phyloP scores from a whole-genome alignment of 345 rosid species.

The Combretum micranthum region DNA sequence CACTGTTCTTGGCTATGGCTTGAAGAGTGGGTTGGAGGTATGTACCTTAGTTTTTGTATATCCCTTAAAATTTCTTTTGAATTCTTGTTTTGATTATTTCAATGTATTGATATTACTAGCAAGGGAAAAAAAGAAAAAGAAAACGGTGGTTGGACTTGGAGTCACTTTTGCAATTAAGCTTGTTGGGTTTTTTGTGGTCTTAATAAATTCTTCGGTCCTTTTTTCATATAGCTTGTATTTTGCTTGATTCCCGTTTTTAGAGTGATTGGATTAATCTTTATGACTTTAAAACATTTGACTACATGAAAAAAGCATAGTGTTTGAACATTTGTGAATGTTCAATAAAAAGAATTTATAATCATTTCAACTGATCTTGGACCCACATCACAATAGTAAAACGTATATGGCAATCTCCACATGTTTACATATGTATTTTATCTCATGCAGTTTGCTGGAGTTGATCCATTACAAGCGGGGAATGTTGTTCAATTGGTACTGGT shows the following conservation, averaged over 20 bases:
- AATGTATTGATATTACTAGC: neutral
- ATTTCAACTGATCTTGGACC: neutral
- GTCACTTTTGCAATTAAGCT: too few relatives aligned
- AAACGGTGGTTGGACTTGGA: too few relatives aligned
- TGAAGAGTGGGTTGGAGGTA: slow-evolving; percentile 96
- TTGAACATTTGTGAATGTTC: too few relatives aligned
- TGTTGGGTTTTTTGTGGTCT: too few relatives aligned
- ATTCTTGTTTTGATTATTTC: neutral
- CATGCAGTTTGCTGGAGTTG: slow-evolving; percentile 71
- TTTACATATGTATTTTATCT: neutral
- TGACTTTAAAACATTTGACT: neutral
- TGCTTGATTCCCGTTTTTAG: neutral
- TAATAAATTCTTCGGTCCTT: neutral
- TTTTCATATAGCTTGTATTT: too few relatives aligned
- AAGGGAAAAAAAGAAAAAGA: too few relatives aligned
- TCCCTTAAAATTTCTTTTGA: neutral
- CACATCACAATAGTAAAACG: neutral
- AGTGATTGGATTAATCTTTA: slow-evolving; percentile 1
- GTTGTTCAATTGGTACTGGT: slow-evolving; percentile 79
- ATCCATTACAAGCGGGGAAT: slow-evolving; percentile 87
- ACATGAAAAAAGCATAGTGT: too few relatives aligned
- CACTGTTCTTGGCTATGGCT: slow-evolving; percentile 60
- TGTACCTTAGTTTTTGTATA: slow-evolving; percentile 4
- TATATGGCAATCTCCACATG: neutral
- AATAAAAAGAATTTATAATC: too few relatives aligned